Percentiles rank a stretch among this genome's conserved stretches.
These are phyloP conservation scores for Penicillium malachiteum DNA, from an alignment of 495 filamentous ascomycete species.

Conservation along the genomic window DNA sequence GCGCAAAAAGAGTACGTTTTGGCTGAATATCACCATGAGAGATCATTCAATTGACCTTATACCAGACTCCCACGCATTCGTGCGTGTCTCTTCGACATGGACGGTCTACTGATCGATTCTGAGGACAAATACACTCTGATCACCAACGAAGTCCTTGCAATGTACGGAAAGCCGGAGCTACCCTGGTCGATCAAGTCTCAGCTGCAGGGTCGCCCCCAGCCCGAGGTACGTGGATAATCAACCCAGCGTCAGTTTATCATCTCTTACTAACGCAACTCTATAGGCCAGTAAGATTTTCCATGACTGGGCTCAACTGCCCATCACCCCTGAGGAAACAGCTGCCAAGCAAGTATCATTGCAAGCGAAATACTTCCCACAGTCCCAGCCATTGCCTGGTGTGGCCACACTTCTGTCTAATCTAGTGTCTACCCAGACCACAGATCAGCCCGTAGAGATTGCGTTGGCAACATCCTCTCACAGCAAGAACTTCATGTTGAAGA, in stretches of 20 bases:
- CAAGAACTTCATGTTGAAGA: constrained; percentile 77
- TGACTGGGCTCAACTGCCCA: constrained; percentile 86
- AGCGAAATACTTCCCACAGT: constrained; percentile 65
- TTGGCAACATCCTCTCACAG: constrained; percentile 77
- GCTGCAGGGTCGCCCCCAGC: constrained; percentile 85
- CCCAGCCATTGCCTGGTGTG: constrained; percentile 77
- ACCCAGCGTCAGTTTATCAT: neutral
- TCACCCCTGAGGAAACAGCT: constrained; percentile 63
- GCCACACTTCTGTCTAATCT: constrained; percentile 59
- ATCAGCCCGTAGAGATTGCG: constrained; percentile 68
- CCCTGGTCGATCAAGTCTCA: constrained; percentile 95
- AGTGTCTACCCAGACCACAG: constrained; percentile 38
- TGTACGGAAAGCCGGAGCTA: constrained; percentile 67
- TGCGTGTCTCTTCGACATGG: constrained; percentile 98
- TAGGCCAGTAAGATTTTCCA: constrained; percentile 57
- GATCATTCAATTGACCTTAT: constrained; percentile 11
- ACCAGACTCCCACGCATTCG: constrained; percentile 71
- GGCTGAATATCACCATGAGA: neutral
- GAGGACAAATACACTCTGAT: constrained; percentile 88
- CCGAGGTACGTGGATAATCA: constrained; percentile 48
- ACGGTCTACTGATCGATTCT: constrained; percentile 89
- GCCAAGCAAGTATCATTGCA: constrained; percentile 61
- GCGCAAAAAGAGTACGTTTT: constrained; percentile 15
- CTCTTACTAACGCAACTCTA: neutral
- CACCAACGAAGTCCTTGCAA: constrained; percentile 75